phyloP scores from a whole-genome alignment of 1,139 yeast species.

The Blastobotrys malaysiensis region DNA sequence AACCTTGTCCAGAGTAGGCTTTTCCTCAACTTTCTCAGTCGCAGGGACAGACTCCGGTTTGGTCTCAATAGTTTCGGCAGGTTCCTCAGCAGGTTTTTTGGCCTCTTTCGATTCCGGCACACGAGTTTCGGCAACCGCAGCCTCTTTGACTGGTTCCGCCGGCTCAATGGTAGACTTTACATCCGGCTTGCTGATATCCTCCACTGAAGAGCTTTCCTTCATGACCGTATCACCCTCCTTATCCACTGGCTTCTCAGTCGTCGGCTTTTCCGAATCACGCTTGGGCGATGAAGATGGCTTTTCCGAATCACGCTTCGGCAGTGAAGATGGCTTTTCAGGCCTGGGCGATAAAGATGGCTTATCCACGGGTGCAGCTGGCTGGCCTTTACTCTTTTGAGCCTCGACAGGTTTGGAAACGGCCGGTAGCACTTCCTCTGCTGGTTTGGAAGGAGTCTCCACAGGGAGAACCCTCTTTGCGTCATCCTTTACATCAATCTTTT shows the following conservation, averaged over 20 bases:
- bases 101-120: no score
- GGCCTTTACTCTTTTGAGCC: no score
- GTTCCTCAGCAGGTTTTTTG: background rate
- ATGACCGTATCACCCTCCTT: background rate
- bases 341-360: no score
- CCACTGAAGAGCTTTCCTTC: background rate
- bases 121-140: background rate
- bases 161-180: background rate
- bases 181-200: background rate
- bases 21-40: conserved; percentile 1
- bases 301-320: no score
- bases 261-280: background rate
- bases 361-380: no score
- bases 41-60: background rate
- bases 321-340: no score
- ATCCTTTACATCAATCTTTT: no score
- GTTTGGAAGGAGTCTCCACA: no score
- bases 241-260: background rate
- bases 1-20: conserved; percentile 2
- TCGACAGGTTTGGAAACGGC: background rate
- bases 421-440: no score
- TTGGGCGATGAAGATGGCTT: background rate
- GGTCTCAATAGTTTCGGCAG: background rate
- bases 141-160: background rate
- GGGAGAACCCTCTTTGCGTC: no score